Evolutionary conservation across 306 rosid species (phyloP).

Genomic region (Sphenostylis stenocarpa): DNA sequence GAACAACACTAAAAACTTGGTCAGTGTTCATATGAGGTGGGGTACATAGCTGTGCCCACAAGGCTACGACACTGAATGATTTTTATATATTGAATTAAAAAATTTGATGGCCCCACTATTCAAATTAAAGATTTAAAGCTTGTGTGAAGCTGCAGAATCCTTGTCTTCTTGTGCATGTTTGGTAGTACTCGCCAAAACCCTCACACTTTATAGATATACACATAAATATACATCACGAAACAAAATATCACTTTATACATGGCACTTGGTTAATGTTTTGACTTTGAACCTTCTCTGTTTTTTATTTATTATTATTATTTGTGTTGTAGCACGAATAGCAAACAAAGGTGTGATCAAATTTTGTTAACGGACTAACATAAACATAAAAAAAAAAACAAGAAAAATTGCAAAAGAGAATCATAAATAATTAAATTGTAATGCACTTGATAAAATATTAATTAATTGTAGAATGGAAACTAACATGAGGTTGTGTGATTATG

Average conservation of each 20-base stretch:
- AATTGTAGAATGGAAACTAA: neutral
- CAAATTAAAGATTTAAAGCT: neutral
- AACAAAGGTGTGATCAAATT: neutral
- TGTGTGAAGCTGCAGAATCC: constrained; percentile 18
- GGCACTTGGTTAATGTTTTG: neutral
- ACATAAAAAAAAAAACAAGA: neutral
- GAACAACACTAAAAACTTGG: neutral
- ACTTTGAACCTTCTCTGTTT: neutral
- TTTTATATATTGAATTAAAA: neutral
- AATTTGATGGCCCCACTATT: constrained; percentile 20
- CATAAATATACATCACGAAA: neutral
- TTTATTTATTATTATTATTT: neutral
- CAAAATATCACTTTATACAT: constrained; percentile 16
- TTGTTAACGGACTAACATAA: neutral
- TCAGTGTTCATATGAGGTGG: constrained; percentile 33
- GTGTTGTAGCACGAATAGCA: neutral
- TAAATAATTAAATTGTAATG: too few relatives aligned
- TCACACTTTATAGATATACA: neutral
- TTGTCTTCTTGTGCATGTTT: neutral
- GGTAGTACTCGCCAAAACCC: too few relatives aligned
- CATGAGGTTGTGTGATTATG: neutral
- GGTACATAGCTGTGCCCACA: neutral
- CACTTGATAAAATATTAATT: neutral
- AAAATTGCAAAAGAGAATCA: neutral
- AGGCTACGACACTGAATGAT: neutral